phyloP scores from a whole-genome alignment of 2,329 filamentous ascomycete genomes.

The Scedosporium boydii region DNA sequence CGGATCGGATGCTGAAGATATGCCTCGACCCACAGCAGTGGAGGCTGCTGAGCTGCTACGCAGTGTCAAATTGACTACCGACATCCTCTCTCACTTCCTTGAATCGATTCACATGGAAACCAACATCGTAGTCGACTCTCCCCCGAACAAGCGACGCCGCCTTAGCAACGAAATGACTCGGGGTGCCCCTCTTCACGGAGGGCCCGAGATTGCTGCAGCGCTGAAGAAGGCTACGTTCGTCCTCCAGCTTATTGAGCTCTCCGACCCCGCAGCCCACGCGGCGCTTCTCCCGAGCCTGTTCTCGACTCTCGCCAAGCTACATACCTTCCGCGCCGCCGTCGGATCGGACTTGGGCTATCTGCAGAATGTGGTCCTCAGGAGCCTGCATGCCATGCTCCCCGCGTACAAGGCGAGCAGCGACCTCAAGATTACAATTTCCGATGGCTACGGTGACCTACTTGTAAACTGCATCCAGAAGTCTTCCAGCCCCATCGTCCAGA shows the following conservation, averaged over 20 bases:
- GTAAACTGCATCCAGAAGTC: slow-evolving; percentile 92
- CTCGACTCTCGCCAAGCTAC: slow-evolving; percentile 74
- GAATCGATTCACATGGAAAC: slow-evolving; percentile 64
- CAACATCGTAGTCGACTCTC: slow-evolving; percentile 61
- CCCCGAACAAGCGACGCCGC: slow-evolving; percentile 68
- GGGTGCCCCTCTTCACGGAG: slow-evolving; percentile 50
- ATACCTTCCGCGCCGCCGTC: slow-evolving; percentile 71
- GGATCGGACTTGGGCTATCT: slow-evolving; percentile 85
- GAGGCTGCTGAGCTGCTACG: slow-evolving; percentile 65
- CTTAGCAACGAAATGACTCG: slow-evolving; percentile 61
- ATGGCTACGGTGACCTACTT: slow-evolving; percentile 79
- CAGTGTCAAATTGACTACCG: slow-evolving; percentile 62
- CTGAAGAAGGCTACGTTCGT: slow-evolving; percentile 77
- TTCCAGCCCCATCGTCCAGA: slow-evolving; percentile 86
- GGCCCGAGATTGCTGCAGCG: slow-evolving; percentile 54
- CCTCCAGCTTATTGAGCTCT: slow-evolving; percentile 77
- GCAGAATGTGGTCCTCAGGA: slow-evolving; percentile 74
- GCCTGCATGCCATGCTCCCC: slow-evolving; percentile 75
- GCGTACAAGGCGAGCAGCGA: slow-evolving; percentile 54
- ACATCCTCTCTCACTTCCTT: slow-evolving; percentile 63
- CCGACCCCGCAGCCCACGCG: slow-evolving; percentile 64
- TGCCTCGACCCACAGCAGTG: slow-evolving; percentile 18
- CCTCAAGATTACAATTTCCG: slow-evolving; percentile 64
- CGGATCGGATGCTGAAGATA: slow-evolving; percentile 22
- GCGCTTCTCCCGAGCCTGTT: slow-evolving; percentile 74